Base-by-base conservation (phyloP, 441 rosid species). In the Daphne laureola region DNA sequence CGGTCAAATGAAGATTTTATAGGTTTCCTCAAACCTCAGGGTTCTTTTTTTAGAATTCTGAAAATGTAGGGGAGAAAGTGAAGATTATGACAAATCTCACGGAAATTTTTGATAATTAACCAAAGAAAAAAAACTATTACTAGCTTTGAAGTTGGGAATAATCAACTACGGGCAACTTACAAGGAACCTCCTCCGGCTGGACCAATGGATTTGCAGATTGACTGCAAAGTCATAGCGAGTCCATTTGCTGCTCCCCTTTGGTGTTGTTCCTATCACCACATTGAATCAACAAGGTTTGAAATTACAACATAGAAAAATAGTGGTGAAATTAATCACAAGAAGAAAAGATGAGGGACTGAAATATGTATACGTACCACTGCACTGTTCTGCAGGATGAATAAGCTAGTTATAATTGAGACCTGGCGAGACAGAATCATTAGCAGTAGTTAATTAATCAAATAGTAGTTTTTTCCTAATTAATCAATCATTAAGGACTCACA, bases 201-300 rank as follows among this genome's bases (percentile, higher is more conserved):
- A 35, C 94, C 91, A 23, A 38, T 61, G 36, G 91, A 85, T 70
- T 85, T 83, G 73, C 69, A 81, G 60, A 81, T 58, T 21, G 91
- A 88, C 86, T 81, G 70, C 46, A 58, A 78, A 2, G 91, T 85
- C 87, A 81, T 79, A 12, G 91, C 74, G 49, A 88, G 40, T 48
- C 96, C 96, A 70, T 83, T 85, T 25, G 89, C 94, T 38, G 88
- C 90, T 69, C 95, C 92, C 75, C 92, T 80, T 64, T 86, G 87
- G 73, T 74, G 71, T 61, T 92, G 98, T 38, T 81, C 84, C 95
- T 91, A 38, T 12, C 21, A 38, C 13, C 21, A 38, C 21, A 43
- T 31, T 15, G 13, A 23, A 57, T 14, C 43, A 31, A 61, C 12
- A 43, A 53, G 1, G 26, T 57, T 54, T 41, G 18, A 44, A 14